Evolutionary conservation across 2,329 filamentous ascomycete genomes (phyloP), one percentile per base, ranked within the genome.

Genomic region (Gnomoniopsis sp.): DNA sequence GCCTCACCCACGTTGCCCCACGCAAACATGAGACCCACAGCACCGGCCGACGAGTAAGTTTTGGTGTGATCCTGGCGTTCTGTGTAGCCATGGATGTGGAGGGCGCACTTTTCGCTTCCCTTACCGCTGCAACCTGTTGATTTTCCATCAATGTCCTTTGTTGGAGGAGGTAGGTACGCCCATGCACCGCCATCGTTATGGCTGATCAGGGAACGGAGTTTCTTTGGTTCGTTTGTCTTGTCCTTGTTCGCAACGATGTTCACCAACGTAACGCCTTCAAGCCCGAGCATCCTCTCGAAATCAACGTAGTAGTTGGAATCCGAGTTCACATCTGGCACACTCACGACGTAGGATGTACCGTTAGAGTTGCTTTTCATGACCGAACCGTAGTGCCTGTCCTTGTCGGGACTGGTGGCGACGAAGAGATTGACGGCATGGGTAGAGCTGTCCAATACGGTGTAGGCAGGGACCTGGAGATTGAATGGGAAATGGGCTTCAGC

Each of bases 301-400:
- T 99, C 95, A 48, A 96, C 93, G 68, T 88, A 97, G 47, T 88
- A 92, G 2, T 71, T 66, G 14, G 81, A 77, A 69, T 97, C 87
- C 65, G 91, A 85, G 73, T 98, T 97, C 69, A 98, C 91, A 21
- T 85, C 85, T 51, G 84, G 79, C 23, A 95, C 80, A 72, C 90
- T 96, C 64, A 96, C 78, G 14, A 96, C 90, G 68, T 97, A 99
- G 1, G 90, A 95, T 0, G 95, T 99, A 55, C 95, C 95, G 70
- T 99, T 98, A 67, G 92, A 97, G 77, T 99, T 99, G 70, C 92
- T 97, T 83, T 98, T 99, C 74, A 99, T 86, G 66, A 99, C 91
- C 23, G 89, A 88, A 41, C 95, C 95, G 66, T 90, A 92, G 60
- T 89, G 84, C 53, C 83, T 84, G 19, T 85, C 88, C 53, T 79